Conservation (phyloP, 805 yeast species). For the Kodamaea kaohsiungensis region DNA sequence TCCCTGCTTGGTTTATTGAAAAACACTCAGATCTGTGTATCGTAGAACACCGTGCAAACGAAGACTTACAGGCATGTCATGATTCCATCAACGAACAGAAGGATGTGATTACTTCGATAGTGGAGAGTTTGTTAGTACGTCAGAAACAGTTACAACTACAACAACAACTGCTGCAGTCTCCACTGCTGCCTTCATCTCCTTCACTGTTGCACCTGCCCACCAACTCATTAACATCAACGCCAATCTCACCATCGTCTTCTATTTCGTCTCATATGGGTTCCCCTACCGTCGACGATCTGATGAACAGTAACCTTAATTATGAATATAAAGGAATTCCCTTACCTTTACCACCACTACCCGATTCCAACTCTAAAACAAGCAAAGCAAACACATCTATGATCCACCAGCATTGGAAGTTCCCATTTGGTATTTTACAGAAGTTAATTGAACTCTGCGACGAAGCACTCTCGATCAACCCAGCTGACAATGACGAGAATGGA, state of each 20-base stretch:
- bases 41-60: slow-evolving; percentile 80
- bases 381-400: slow-evolving; percentile 27
- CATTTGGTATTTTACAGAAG: slow-evolving; percentile 58
- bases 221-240: slow-evolving; percentile 11
- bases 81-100: slow-evolving; percentile 76
- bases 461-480: slow-evolving; percentile 69
- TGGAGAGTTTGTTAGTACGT: slow-evolving; percentile 37
- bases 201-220: slow-evolving; percentile 22
- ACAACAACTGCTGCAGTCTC: slow-evolving; percentile 19
- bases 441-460: slow-evolving; percentile 69
- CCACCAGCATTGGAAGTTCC: slow-evolving; percentile 50
- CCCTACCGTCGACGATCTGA: slow-evolving; percentile 8
- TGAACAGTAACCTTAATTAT: slow-evolving; percentile 15
- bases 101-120: slow-evolving; percentile 45
- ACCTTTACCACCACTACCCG: slow-evolving; percentile 24
- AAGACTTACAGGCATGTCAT: slow-evolving; percentile 71
- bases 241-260: slow-evolving; percentile 11
- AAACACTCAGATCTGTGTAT: slow-evolving; percentile 86
- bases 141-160: slow-evolving; percentile 21
- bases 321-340: slow-evolving; percentile 64
- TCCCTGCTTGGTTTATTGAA: slow-evolving; percentile 98
- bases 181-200: slow-evolving; percentile 15
- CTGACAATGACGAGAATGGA: slow-evolving; percentile 39
- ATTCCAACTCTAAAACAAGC: slow-evolving; percentile 23
- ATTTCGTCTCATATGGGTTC: slow-evolving; percentile 10